Percentiles rank a stretch among this genome's conserved stretches.
These are phyloP conservation scores for Exophiala alcalophila DNA, from an alignment of 2,329 filamentous ascomycete genomes.

Conservation along the genomic window DNA sequence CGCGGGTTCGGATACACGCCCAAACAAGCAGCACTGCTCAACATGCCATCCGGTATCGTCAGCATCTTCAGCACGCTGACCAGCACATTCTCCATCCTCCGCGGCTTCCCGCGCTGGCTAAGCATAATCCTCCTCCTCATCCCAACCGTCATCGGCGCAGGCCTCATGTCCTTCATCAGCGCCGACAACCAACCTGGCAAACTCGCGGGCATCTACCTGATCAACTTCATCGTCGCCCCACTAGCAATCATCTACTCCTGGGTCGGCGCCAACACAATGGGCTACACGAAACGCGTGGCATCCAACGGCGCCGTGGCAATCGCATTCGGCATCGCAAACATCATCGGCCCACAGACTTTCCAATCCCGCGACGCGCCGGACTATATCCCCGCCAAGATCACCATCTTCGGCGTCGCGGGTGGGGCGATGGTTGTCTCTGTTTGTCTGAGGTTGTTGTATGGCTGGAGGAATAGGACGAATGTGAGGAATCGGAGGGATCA, in stretches of 20 bases:
- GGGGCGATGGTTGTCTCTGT: too few species aligned
- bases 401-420: too few species aligned
- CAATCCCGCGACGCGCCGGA: constrained; percentile 42
- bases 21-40: constrained; percentile 38
- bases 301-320: constrained; percentile 47
- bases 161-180: constrained; percentile 36
- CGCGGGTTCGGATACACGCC: constrained; percentile 39
- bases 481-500: too few species aligned
- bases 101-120: constrained; percentile 36
- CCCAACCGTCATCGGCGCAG: constrained; percentile 48
- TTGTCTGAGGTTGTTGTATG: too few species aligned
- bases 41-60: constrained; percentile 34
- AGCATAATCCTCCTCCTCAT: constrained; percentile 36
- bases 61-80: constrained; percentile 32
- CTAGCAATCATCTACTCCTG: constrained; percentile 45
- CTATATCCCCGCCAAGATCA: constrained; percentile 43
- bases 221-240: constrained; percentile 44
- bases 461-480: too few species aligned
- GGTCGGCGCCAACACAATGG: constrained; percentile 48
- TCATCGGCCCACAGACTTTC: constrained; percentile 47
- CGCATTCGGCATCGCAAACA: constrained; percentile 46
- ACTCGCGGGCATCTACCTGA: constrained; percentile 47
- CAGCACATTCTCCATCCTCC: constrained; percentile 35
- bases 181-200: constrained; percentile 41
- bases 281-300: constrained; percentile 50